A percentile compares a stretch with the other conserved stretches of the same genome.
phyloP scores from a whole-genome alignment of 2,329 filamentous ascomycete species.

The Calonectria naviculata region DNA sequence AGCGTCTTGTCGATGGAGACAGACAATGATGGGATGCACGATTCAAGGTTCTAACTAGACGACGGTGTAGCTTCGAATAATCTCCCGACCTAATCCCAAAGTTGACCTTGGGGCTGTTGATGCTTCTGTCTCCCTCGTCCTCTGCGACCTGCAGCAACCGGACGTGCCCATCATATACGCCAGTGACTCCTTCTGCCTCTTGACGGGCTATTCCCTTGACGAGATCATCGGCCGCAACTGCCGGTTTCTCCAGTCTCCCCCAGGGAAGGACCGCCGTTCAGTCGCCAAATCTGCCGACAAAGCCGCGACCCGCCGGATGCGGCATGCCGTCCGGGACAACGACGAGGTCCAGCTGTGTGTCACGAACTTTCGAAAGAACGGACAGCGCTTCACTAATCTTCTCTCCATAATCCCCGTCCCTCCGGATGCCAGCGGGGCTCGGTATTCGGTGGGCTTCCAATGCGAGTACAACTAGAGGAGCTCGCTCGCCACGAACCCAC shows the following conservation, averaged over 20 bases:
- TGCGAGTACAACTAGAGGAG: slow-evolving; percentile 68
- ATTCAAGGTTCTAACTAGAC: slow-evolving; percentile 19
- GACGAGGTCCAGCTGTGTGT: slow-evolving; percentile 64
- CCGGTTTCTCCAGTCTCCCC: slow-evolving; percentile 84
- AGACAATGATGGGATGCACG: background rate
- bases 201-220: slow-evolving; percentile 81
- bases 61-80: slow-evolving; percentile 65
- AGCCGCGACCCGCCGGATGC: slow-evolving; percentile 68
- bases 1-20: background rate
- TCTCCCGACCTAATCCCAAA: slow-evolving; percentile 76
- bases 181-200: slow-evolving; percentile 80
- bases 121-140: slow-evolving; percentile 83
- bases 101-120: slow-evolving; percentile 87
- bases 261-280: slow-evolving; percentile 53
- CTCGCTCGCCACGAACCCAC: no score
- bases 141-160: slow-evolving; percentile 80
- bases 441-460: slow-evolving; percentile 85
- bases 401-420: slow-evolving; percentile 86
- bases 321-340: slow-evolving; percentile 55
- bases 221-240: slow-evolving; percentile 86
- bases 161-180: slow-evolving; percentile 87
- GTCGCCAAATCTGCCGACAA: slow-evolving; percentile 44
- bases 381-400: slow-evolving; percentile 82
- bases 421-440: slow-evolving; percentile 72
- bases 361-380: slow-evolving; percentile 85